These are phyloP conservation scores for Monosporascus sp. DNA, from an alignment of 2,329 filamentous ascomycete genomes.

Conservation along the genomic window DNA sequence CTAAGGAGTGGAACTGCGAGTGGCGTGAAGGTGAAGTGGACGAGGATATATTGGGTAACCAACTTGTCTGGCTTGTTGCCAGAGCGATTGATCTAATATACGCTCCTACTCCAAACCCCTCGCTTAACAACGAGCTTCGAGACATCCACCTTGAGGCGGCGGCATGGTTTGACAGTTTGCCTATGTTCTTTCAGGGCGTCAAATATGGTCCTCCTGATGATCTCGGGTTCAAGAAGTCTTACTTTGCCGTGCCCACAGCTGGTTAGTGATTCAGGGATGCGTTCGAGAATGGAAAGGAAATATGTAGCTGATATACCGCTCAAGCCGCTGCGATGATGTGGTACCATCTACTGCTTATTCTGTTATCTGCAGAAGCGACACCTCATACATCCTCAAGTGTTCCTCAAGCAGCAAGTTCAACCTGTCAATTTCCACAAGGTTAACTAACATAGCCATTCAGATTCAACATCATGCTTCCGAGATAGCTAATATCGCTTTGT, in stretches of 20 bases:
- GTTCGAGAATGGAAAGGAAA: neutral
- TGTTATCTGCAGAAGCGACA: conserved; percentile 2
- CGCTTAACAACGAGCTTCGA: neutral
- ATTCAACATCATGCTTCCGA: conserved; percentile 2
- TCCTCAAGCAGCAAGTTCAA: neutral
- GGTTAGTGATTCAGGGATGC: conserved; percentile 1
- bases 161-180: neutral
- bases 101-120: neutral
- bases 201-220: conserved; percentile 1
- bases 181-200: conserved; percentile 1
- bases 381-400: neutral
- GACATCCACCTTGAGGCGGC: conserved; percentile 1
- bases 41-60: conserved; percentile 3
- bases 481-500: conserved; percentile 2
- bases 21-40: neutral
- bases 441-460: neutral
- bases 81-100: conserved; percentile 1
- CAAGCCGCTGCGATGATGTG: conserved; percentile 7
- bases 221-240: conserved; percentile 1
- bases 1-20: conserved; percentile 1
- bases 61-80: conserved; percentile 2
- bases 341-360: conserved; percentile 5
- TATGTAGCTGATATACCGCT: neutral
- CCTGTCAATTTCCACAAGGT: neutral
- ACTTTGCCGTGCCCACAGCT: conserved; percentile 2